Evolutionary conservation across 2,329 filamentous ascomycete species (phyloP), one percentile per base, ranked within the genome.

Genomic region (Monilinia vaccinii-corymbosi): DNA sequence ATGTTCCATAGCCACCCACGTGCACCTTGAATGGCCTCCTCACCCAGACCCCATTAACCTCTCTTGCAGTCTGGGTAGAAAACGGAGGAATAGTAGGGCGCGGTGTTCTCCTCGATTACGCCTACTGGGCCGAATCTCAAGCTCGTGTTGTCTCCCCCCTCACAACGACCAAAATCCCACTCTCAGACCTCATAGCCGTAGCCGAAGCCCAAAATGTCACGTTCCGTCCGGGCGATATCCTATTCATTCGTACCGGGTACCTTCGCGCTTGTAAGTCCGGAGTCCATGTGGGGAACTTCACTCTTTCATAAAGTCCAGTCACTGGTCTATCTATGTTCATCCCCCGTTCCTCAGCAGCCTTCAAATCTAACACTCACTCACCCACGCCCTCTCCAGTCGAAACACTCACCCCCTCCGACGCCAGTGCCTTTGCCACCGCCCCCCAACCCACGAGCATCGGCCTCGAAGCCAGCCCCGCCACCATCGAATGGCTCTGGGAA

Each of bases 101-200:
- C 0, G 79, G 79, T 23, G 72, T 82, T 2, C 71, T 82, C 0
- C 69, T 82, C 0, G 82, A 85, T 68, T 84, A 78, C 58, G 56
- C 58, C 18, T 32, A 50, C 11, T 89, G 85, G 79, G 83, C 85
- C 2, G 75, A 76, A 21, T 73, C 73, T 42, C 77, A 84, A 49
- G 79, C 78, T 38, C 79, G 86, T 57, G 66, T 76, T 51, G 82
- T 82, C 42, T 78, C 86, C 61, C 73, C 83, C 1, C 77, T 80
- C 63, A 83, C 81, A 42, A 64, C 50, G 11, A 65, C 58, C 6
- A 56, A 63, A 25, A 72, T 72, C 45, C 53, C 69, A 1, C 56
- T 71, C 7, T 62, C 63, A 1, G 62, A 73, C 2, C 62, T 75
- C 9, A 67, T 73, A 57, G 68, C 70, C 2, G 72, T 77, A 61